Evolutionary conservation across 257 asterid genomes (phyloP), one percentile per base, ranked within the genome.

Genomic region (Vinca minor): DNA sequence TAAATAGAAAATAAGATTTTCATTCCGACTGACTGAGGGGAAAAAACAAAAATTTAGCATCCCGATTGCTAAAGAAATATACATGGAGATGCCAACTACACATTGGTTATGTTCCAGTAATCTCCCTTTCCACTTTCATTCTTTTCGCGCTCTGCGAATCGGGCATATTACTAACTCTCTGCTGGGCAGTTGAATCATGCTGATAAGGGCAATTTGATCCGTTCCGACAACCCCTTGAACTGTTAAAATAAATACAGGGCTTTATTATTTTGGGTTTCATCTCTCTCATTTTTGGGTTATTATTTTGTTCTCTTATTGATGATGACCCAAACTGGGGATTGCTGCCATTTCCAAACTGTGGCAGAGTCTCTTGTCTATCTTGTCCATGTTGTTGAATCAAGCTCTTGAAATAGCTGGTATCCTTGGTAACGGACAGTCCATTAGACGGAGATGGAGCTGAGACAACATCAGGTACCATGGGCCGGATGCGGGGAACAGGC

Each of bases 331-430:
- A 20, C 4, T 63, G 73, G 8, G 56, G 76, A 65, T 62, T 75
- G 75, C 69, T 61, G 29, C 77, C 83, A 65, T 66, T 78, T 39
- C 65, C 29, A 36, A 67, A 76, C 47, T 77, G 89, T 3, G 76
- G 78, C 49, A 53, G 15, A 4, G 57, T 20, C 23, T 89, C 96
- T 67, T 82, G 83, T 63, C 91, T 80, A 59, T 87, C 97, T 52
- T 76, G 90, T 65, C 99, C 99, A 18, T 89, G 97, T 59, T 87
- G 99, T 76, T 89, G 95, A 53, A 93, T 87, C 70, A 93, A 83
- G 76, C 83, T 84, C 84, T 87, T 93, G 42, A 78, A 89, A 18
- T 93, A 93, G 76, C 74, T 87, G 8, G 81, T 69, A 74, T 89
- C 99, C 80, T 81, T 93, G 6, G 78, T 45, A 41, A 74, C 63